Conservation (phyloP, 2,329 filamentous ascomycete species). For the Phyllosticta citrichinensis region DNA sequence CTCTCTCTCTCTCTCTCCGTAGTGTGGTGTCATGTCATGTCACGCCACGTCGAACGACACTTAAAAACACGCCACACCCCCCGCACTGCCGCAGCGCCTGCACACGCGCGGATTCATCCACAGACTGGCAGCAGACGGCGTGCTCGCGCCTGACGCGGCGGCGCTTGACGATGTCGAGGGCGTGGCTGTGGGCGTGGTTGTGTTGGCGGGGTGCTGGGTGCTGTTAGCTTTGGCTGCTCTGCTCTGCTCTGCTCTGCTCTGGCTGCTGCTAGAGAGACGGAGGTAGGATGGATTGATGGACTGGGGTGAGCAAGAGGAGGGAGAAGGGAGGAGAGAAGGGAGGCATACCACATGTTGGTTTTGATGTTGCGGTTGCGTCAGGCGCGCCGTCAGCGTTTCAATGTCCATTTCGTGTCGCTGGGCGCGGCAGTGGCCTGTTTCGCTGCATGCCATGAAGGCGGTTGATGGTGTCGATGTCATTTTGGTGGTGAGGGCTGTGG, state of each 20-base stretch:
- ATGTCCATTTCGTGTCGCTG: constrained; percentile 17
- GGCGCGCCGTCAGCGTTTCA: neutral
- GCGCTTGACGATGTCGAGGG: too few relatives aligned
- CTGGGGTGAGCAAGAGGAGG: neutral
- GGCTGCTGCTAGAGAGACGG: too few relatives aligned
- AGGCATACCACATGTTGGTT: neutral
- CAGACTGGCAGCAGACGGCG: neutral
- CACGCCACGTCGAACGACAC: neutral
- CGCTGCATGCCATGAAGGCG: constrained; percentile 4
- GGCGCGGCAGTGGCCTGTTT: constrained; percentile 18
- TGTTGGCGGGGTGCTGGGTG: neutral
- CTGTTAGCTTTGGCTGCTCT: neutral
- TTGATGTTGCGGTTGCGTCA: neutral
- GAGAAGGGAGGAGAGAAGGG: neutral
- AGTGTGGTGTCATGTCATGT: neutral
- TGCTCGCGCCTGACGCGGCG: neutral
- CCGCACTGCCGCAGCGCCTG: neutral
- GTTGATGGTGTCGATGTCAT: neutral
- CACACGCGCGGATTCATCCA: neutral
- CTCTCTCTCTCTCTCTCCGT: too few relatives aligned
- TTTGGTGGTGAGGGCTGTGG: neutral
- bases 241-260: too few relatives aligned
- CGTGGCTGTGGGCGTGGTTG: neutral
- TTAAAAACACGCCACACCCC: too few relatives aligned
- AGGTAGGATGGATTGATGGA: too few relatives aligned